Evolutionary conservation across 352 stramenopile genomes (phyloP).

Genomic region (Paralagenidium karlingii): DNA sequence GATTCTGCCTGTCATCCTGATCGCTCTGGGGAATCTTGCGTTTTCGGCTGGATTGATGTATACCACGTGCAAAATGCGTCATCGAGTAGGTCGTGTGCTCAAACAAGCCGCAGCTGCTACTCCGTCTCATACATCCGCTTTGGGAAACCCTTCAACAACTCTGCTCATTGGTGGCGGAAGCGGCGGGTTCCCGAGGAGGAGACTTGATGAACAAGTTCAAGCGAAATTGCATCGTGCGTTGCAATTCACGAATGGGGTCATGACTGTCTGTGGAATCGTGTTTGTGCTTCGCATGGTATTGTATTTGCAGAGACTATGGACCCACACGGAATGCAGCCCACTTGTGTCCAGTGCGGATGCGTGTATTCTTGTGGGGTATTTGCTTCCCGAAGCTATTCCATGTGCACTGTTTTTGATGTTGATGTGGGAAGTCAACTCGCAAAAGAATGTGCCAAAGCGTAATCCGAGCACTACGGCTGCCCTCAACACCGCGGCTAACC

Average conservation of each 20-base stretch:
- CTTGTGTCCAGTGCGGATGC: constrained; percentile 10
- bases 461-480: neutral
- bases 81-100: constrained; percentile 54
- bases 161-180: neutral
- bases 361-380: constrained; percentile 63
- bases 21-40: constrained; percentile 49
- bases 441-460: neutral
- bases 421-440: constrained; percentile 72
- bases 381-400: constrained; percentile 54
- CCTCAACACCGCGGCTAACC: neutral
- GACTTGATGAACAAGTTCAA: constrained; percentile 40
- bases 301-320: constrained; percentile 71
- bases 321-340: constrained; percentile 48
- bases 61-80: constrained; percentile 60
- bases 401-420: constrained; percentile 66
- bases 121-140: neutral
- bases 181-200: constrained; percentile 7
- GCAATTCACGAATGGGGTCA: constrained; percentile 57
- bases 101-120: constrained; percentile 14
- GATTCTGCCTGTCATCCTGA: constrained; percentile 50
- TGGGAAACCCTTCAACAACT: too few species aligned
- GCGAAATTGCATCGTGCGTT: constrained; percentile 64
- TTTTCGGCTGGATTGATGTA: constrained; percentile 61
- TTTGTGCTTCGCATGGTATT: constrained; percentile 66
- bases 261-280: constrained; percentile 43